Conservation (phyloP, 371 early-diverging fungal species). For the Mortierella sp. region DNA sequence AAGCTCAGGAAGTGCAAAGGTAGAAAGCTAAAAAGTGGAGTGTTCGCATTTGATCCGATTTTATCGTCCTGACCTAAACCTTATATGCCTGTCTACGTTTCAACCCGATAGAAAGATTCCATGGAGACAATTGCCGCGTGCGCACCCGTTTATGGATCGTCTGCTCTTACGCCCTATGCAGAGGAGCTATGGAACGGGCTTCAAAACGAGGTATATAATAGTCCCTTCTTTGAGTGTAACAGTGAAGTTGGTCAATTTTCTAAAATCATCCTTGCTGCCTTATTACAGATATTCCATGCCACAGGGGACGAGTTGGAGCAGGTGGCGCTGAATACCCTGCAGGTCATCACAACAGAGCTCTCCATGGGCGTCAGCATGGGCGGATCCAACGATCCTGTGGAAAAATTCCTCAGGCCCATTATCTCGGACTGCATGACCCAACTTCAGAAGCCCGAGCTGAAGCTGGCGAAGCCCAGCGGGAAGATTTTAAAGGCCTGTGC, state of each 20-base stretch:
- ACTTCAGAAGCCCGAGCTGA: conserved; percentile 78
- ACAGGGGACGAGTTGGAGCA: conserved; percentile 74
- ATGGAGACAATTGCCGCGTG: conserved; percentile 86
- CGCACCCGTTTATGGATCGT: conserved; percentile 80
- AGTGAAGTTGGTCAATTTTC: not conserved
- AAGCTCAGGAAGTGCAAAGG: conserved; percentile 89
- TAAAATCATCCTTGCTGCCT: not conserved
- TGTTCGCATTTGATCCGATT: conserved; percentile 22
- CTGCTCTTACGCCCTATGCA: conserved; percentile 67
- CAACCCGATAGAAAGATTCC: conserved; percentile 77
- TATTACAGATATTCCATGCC: conserved; percentile 76
- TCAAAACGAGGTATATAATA: conserved; percentile 69
- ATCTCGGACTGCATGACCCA: conserved; percentile 74
- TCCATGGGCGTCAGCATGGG: conserved; percentile 59
- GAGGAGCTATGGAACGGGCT: conserved; percentile 76
- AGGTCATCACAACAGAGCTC: conserved; percentile 68
- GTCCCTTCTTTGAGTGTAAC: not conserved
- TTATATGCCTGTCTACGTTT: conserved; percentile 11
- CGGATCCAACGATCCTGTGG: conserved; percentile 65
- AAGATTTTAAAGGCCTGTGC: conserved; percentile 74
- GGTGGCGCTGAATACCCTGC: conserved; percentile 67
- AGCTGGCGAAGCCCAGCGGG: conserved; percentile 76
- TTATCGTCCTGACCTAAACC: conserved; percentile 10
- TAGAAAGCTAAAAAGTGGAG: conserved; percentile 28
- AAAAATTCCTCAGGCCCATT: conserved; percentile 70